Evolutionary conservation across 2,329 filamentous ascomycete species (phyloP).

Genomic region (Delphinella strobiligena): DNA sequence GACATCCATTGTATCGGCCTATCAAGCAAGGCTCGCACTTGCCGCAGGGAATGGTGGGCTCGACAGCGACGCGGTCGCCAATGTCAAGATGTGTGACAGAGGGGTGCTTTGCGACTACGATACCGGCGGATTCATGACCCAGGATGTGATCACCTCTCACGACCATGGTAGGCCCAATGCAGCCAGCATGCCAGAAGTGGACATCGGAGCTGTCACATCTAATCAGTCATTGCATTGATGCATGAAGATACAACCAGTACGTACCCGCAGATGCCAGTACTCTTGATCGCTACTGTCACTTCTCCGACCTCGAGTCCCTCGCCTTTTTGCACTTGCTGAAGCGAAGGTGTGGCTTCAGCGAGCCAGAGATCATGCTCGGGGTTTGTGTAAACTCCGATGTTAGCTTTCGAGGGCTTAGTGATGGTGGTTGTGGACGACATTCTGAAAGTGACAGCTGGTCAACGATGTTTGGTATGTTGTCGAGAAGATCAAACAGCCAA

Average conservation of each 20-base stretch:
- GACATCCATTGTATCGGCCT: conserved; percentile 91
- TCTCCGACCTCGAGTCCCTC: conserved; percentile 66
- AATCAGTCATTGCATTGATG: too few species aligned
- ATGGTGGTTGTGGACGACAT: conserved; percentile 9
- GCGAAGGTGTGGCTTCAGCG: conserved; percentile 60
- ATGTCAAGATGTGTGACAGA: conserved; percentile 66
- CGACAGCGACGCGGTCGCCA: conserved; percentile 85
- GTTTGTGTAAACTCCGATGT: conserved; percentile 95
- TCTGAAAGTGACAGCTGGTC: background rate
- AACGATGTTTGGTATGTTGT: too few species aligned
- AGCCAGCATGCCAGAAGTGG: conserved; percentile 93
- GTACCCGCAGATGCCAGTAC: conserved; percentile 91
- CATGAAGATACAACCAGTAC: too few species aligned
- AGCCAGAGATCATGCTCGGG: conserved; percentile 87
- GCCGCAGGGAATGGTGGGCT: conserved; percentile 88
- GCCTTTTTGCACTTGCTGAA: conserved; percentile 59
- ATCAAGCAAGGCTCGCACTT: conserved; percentile 83
- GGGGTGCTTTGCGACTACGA: conserved; percentile 66
- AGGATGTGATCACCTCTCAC: conserved; percentile 81
- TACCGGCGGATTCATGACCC: conserved; percentile 85
- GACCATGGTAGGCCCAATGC: conserved; percentile 83
- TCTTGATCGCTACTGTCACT: conserved; percentile 80
- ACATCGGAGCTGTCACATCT: conserved; percentile 63
- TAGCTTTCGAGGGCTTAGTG: conserved; percentile 48
- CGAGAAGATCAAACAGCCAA: too few species aligned